A percentile compares a stretch with the other conserved stretches of the same genome.
These are phyloP conservation scores for Aureobasidium sp. DNA, from an alignment of 2,329 filamentous ascomycete species.

Conservation along the genomic window DNA sequence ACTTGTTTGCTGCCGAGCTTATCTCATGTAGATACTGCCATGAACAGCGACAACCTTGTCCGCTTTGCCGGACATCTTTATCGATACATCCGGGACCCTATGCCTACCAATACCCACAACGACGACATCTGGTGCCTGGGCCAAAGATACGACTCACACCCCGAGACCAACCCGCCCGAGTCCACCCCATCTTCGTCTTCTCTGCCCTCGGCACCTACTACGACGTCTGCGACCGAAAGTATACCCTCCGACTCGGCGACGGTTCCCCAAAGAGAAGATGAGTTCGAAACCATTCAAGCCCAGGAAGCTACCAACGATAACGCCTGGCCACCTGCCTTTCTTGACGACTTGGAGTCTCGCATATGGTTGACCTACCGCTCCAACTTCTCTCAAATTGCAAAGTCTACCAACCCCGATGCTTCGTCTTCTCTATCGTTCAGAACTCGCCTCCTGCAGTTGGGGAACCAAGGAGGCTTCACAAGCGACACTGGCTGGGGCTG, in stretches of 20 bases:
- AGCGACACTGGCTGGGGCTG: constrained; percentile 97
- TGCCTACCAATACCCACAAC: constrained; percentile 72
- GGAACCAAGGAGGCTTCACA: constrained; percentile 74
- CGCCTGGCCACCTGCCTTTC: constrained; percentile 77
- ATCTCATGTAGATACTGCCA: constrained; percentile 27
- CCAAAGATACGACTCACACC: constrained; percentile 41
- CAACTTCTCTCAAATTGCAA: constrained; percentile 75
- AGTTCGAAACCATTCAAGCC: constrained; percentile 13
- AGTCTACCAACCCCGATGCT: constrained; percentile 67
- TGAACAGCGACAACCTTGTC: constrained; percentile 66
- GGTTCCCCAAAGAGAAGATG: neutral
- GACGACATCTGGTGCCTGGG: constrained; percentile 81
- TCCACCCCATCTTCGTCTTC: neutral
- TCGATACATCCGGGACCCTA: constrained; percentile 87
- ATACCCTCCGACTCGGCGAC: neutral
- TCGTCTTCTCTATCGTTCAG: constrained; percentile 67
- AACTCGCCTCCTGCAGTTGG: constrained; percentile 75
- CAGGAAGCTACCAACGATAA: constrained; percentile 35
- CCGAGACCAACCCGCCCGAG: neutral
- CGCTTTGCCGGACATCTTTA: constrained; percentile 72
- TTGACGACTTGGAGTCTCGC: constrained; percentile 86
- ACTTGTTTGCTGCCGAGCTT: constrained; percentile 4
- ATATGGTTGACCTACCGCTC: constrained; percentile 97
- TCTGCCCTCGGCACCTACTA: neutral
- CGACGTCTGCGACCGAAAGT: neutral